Conservation (phyloP, 139 green algal genomes). For the Micromonas pusilla region DNA sequence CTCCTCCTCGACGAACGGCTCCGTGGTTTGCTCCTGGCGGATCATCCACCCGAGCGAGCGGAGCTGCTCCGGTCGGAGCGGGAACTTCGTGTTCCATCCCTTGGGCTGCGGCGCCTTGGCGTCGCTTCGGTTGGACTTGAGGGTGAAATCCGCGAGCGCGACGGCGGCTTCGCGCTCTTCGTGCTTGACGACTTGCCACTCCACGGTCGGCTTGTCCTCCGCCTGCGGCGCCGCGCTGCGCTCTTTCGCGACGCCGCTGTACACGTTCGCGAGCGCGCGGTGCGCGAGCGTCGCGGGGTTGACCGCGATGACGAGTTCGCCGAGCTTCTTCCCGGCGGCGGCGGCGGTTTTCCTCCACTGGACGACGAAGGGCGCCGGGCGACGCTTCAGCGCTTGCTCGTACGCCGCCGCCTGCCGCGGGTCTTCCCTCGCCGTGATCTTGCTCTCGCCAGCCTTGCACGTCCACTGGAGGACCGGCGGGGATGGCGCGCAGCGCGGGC, state of each 20-base stretch:
- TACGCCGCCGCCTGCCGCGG: constrained; percentile 17
- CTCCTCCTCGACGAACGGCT: constrained; percentile 28
- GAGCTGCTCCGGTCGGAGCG: constrained; percentile 27
- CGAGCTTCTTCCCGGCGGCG: neutral
- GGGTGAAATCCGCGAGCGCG: neutral
- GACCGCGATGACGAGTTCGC: constrained; percentile 9
- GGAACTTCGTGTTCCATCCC: constrained; percentile 22
- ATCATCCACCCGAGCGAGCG: constrained; percentile 30
- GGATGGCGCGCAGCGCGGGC: constrained; percentile 12
- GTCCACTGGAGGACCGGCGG: neutral
- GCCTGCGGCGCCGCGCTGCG: neutral
- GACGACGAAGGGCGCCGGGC: constrained; percentile 23
- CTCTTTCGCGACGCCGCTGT: neutral
- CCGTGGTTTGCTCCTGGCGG: constrained; percentile 11
- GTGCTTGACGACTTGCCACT: constrained; percentile 22
- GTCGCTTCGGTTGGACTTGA: constrained; percentile 21
- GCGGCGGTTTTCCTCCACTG: neutral
- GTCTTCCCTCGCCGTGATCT: constrained; percentile 8
- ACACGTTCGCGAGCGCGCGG: constrained; percentile 8
- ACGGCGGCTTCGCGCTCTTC: neutral
- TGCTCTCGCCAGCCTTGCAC: neutral
- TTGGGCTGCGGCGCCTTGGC: neutral
- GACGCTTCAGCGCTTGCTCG: constrained; percentile 22
- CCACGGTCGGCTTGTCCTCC: neutral
- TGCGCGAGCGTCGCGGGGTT: constrained; percentile 23